Conservation (phyloP, 2,329 filamentous ascomycete species). For the Pseudocercospora vitis region DNA sequence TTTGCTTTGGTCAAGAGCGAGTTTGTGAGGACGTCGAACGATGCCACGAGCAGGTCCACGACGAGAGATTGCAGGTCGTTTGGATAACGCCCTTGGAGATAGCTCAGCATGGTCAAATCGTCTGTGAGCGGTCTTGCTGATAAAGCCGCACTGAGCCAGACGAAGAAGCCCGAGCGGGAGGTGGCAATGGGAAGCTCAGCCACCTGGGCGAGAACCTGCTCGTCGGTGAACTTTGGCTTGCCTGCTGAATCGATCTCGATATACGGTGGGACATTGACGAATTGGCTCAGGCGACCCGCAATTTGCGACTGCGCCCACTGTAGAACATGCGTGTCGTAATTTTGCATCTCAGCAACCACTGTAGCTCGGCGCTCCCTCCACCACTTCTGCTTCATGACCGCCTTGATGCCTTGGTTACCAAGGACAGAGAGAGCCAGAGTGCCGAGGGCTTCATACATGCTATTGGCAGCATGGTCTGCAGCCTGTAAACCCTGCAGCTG, state of each 20-base stretch:
- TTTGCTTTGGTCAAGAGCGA: constrained; percentile 71
- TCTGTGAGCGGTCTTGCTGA: constrained; percentile 80
- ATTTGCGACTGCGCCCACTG: constrained; percentile 37
- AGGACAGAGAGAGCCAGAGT: constrained; percentile 34
- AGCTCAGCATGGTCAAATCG: constrained; percentile 73
- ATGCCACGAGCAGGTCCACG: constrained; percentile 79
- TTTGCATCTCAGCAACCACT: constrained; percentile 34
- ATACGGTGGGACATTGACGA: constrained; percentile 48
- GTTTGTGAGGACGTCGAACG: constrained; percentile 88
- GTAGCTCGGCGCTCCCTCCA: constrained; percentile 31
- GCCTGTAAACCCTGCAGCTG: constrained; percentile 35
- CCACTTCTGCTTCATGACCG: constrained; percentile 32
- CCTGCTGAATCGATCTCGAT: constrained; percentile 67
- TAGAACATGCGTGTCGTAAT: constrained; percentile 37
- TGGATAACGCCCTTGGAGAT: constrained; percentile 82
- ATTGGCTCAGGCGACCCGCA: constrained; percentile 31
- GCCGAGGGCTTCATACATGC: constrained; percentile 37
- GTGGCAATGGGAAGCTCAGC: constrained; percentile 68
- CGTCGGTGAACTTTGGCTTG: constrained; percentile 63
- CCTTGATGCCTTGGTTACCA: constrained; percentile 29
- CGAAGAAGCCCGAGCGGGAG: constrained; percentile 77
- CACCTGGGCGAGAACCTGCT: constrained; percentile 46
- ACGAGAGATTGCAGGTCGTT: constrained; percentile 75
- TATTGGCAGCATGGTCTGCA: constrained; percentile 27
- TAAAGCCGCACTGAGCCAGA: constrained; percentile 81